These are phyloP conservation scores for Rhodomyrtus psidioides DNA, from an alignment of 441 rosid genomes.

Conservation along the genomic window DNA sequence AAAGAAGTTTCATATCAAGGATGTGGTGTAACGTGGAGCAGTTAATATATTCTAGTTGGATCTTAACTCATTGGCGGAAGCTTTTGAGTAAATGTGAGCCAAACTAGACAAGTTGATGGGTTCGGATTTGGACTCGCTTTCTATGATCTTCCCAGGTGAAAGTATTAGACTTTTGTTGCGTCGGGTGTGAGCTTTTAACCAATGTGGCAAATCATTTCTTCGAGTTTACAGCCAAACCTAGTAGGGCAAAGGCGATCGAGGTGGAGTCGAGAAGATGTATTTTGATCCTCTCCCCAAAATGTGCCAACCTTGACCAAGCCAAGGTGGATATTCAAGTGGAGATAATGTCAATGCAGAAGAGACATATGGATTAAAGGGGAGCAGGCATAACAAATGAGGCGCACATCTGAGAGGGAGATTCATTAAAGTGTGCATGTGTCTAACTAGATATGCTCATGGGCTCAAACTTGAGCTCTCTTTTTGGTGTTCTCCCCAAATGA, in stretches of 20 bases:
- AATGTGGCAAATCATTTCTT: not conserved
- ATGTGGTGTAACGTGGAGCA: not conserved
- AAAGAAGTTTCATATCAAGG: not conserved
- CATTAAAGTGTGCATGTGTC: not conserved
- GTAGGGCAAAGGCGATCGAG: not conserved
- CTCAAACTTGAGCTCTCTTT: not conserved
- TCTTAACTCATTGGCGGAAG: not conserved
- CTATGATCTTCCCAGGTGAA: not conserved
- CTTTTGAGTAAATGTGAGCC: accelerated
- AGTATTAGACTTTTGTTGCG: not conserved
- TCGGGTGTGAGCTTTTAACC: not conserved
- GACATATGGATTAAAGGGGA: not conserved
- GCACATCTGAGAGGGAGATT: not conserved
- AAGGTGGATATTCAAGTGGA: not conserved
- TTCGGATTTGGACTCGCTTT: not conserved
- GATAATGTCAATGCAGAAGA: not conserved
- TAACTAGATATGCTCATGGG: not conserved
- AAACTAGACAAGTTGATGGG: not conserved
- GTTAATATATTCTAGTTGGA: not conserved
- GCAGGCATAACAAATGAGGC: not conserved
- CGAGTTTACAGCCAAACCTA: not conserved
- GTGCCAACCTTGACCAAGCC: not conserved
- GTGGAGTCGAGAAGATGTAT: not conserved
- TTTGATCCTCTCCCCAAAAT: not conserved
- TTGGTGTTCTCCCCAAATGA: not conserved